phyloP scores from a whole-genome alignment of 164 flowering plant species.

The Kalanchoe fedtschenkoi region DNA sequence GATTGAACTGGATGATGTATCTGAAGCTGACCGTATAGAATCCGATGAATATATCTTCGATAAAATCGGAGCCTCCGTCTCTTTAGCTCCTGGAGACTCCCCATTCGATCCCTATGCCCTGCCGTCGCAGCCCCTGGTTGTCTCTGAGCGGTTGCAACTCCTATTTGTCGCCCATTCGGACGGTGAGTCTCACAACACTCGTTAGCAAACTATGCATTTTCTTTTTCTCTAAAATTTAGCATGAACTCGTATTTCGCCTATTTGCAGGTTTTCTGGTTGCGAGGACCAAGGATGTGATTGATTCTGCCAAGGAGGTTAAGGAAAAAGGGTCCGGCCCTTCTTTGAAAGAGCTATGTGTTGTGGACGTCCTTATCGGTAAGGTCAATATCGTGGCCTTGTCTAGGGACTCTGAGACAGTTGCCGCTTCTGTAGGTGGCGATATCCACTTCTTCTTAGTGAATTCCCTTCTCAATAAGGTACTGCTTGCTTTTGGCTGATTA shows the following conservation, averaged over 20 bases:
- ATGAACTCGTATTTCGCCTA: neutral
- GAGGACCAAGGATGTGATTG: constrained; percentile 57
- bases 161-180: constrained; percentile 53
- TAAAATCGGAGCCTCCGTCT: constrained; percentile 53
- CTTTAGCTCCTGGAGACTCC: constrained; percentile 25
- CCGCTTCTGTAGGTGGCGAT: constrained; percentile 36
- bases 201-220: neutral
- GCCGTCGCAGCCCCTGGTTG: constrained; percentile 51
- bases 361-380: constrained; percentile 45
- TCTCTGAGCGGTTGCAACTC: constrained; percentile 42
- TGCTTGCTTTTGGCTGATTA: neutral
- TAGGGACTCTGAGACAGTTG: constrained; percentile 41
- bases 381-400: constrained; percentile 55
- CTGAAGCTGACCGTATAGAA: constrained; percentile 25
- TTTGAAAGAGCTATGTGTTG: constrained; percentile 49
- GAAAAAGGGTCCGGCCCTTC: constrained; percentile 24
- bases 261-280: constrained; percentile 62
- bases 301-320: constrained; percentile 40
- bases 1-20: constrained; percentile 24
- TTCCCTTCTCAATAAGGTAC: constrained; percentile 65
- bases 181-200: constrained; percentile 21
- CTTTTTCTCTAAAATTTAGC: neutral
- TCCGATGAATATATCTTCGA: constrained; percentile 43
- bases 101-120: constrained; percentile 27
- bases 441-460: constrained; percentile 42